Percentiles rank a stretch among this genome's conserved stretches.
These are phyloP conservation scores for Musa itinerans DNA, from an alignment of 176 grass and related monocot genomes.

Conservation along the genomic window DNA sequence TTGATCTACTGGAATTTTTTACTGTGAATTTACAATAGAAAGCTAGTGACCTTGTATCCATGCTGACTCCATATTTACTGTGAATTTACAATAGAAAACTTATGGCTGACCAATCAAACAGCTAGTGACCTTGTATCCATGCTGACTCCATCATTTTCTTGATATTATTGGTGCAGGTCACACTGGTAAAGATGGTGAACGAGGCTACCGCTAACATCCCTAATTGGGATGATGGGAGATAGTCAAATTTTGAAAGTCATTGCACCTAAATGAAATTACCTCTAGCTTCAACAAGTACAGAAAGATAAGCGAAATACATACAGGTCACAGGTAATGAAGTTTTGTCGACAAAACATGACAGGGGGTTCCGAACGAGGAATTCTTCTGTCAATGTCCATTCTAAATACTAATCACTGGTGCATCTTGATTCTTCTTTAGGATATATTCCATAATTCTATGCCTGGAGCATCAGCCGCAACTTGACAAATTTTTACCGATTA, in stretches of 20 bases:
- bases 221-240: conserved; percentile 72
- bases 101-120: background rate
- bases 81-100: background rate
- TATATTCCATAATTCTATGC: too few relatives aligned
- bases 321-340: background rate
- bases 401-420: too few relatives aligned
- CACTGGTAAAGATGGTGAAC: conserved; percentile 94
- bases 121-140: background rate
- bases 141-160: background rate
- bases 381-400: too few relatives aligned
- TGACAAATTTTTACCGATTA: too few relatives aligned
- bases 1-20: background rate
- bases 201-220: conserved; percentile 76
- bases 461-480: too few relatives aligned
- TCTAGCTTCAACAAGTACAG: conserved; percentile 1
- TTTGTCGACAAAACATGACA: background rate
- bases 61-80: background rate
- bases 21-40: background rate
- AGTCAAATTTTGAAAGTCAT: background rate
- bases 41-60: background rate
- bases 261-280: background rate
- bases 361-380: too few relatives aligned
- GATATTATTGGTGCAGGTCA: conserved; percentile 35
- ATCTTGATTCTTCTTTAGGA: too few relatives aligned
- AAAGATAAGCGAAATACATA: conserved; percentile 2